These are phyloP conservation scores for Fremontodendron californicum DNA, from an alignment of 345 rosid species.

Conservation along the genomic window DNA sequence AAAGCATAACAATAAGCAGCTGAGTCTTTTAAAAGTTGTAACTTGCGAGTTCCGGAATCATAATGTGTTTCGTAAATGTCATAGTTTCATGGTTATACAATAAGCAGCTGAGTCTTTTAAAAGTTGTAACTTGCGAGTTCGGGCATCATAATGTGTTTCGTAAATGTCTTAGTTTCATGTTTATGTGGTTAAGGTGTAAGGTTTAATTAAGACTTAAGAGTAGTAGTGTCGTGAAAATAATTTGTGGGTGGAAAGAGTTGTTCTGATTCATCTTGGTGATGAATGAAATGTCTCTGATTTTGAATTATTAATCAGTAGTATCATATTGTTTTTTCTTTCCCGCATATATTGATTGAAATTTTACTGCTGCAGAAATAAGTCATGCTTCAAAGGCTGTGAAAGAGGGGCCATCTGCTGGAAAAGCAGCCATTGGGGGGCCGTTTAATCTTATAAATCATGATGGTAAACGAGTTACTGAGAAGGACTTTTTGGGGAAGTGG, in stretches of 20 bases:
- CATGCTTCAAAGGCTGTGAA: constrained; percentile 67
- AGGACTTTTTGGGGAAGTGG: constrained; percentile 88
- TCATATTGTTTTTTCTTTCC: not conserved
- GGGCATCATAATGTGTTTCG: not conserved
- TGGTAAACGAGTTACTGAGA: constrained; percentile 74
- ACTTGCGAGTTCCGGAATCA: not conserved
- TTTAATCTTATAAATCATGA: constrained; percentile 81
- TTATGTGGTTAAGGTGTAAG: not conserved
- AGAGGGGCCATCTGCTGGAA: constrained; percentile 92
- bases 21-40: not conserved
- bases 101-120: not conserved
- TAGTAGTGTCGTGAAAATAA: not conserved
- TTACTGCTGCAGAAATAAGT: constrained; percentile 55
- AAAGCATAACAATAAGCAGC: not conserved
- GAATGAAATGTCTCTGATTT: not conserved
- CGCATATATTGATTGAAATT: not conserved
- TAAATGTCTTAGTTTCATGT: not conserved
- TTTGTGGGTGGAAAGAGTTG: not conserved
- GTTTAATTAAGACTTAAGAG: not conserved
- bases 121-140: not conserved
- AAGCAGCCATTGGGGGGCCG: constrained; percentile 95
- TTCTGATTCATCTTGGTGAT: not conserved
- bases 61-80: not conserved
- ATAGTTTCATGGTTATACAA: not conserved
- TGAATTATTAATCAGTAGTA: not conserved